Conservation (phyloP, 2,329 filamentous ascomycete genomes). For the Xylariaceae sp. region DNA sequence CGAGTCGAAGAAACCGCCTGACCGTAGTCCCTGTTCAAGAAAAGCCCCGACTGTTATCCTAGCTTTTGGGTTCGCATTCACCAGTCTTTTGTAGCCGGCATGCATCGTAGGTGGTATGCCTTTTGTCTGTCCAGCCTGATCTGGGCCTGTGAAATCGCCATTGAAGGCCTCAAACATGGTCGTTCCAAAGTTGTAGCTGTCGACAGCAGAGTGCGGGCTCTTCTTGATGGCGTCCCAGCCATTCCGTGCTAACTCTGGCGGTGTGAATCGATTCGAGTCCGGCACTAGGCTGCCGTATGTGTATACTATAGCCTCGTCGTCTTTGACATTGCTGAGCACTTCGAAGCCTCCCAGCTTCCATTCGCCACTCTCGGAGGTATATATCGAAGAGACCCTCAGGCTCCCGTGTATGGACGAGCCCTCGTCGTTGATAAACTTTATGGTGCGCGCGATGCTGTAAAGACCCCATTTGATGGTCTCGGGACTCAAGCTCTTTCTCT, state of each 20-base stretch:
- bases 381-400: slow-evolving; percentile 80
- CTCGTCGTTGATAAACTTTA: slow-evolving; percentile 95
- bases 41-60: slow-evolving; percentile 81
- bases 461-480: slow-evolving; percentile 98
- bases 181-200: slow-evolving; percentile 82
- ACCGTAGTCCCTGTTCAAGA: slow-evolving; percentile 79
- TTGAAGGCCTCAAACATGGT: slow-evolving; percentile 91
- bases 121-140: slow-evolving; percentile 82
- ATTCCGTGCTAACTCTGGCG: slow-evolving; percentile 78
- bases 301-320: slow-evolving; percentile 92
- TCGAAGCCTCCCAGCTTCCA: slow-evolving; percentile 97
- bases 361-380: slow-evolving; percentile 92
- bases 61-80: slow-evolving; percentile 85
- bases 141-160: slow-evolving; percentile 68
- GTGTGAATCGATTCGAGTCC: slow-evolving; percentile 77
- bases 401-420: slow-evolving; percentile 87
- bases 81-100: slow-evolving; percentile 81
- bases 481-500: slow-evolving; percentile 78
- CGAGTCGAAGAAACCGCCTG: slow-evolving; percentile 86
- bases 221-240: slow-evolving; percentile 93
- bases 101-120: slow-evolving; percentile 86
- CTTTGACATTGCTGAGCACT: slow-evolving; percentile 88
- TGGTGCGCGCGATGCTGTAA: slow-evolving; percentile 79
- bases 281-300: slow-evolving; percentile 85
- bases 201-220: slow-evolving; percentile 74